Evolutionary conservation across 352 stramenopile species (phyloP).

Genomic region (Phytophthora rubi): DNA sequence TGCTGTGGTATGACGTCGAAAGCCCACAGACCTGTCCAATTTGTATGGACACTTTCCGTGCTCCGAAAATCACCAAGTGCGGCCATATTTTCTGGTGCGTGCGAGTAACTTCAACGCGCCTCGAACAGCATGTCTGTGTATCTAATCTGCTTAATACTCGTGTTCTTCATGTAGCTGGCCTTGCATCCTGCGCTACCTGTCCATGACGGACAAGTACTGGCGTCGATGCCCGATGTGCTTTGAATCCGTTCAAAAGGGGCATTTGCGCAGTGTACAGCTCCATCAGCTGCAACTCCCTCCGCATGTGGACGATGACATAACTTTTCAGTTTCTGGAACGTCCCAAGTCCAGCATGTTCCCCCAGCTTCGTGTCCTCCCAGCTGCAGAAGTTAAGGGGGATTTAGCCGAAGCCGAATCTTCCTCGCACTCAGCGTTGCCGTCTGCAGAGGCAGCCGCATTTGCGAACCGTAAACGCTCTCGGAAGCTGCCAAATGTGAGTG

Average conservation of each 20-base stretch:
- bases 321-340: constrained; percentile 82
- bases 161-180: constrained; percentile 60
- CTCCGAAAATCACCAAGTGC: constrained; percentile 88
- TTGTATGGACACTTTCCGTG: constrained; percentile 78
- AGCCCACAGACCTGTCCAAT: constrained; percentile 74
- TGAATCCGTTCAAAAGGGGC: constrained; percentile 83
- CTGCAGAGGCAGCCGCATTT: constrained; percentile 29
- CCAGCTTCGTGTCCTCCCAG: constrained; percentile 43
- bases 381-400: constrained; percentile 14
- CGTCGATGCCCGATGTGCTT: constrained; percentile 89
- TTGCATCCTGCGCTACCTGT: constrained; percentile 85
- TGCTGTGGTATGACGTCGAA: constrained; percentile 77
- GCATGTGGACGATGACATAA: constrained; percentile 52
- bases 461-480: constrained; percentile 46
- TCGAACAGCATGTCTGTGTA: not conserved
- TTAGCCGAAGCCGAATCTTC: not conserved
- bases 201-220: constrained; percentile 89
- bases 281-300: constrained; percentile 66
- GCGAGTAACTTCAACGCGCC: not conserved
- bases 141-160: constrained; percentile 2
- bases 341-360: constrained; percentile 76
- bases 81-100: constrained; percentile 85
- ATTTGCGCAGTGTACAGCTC: constrained; percentile 76
- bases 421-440: constrained; percentile 5
- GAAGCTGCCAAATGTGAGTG: constrained; percentile 71